Base-by-base conservation (phyloP, 495 filamentous ascomycete genomes). In the Chaetomium tenue region DNA sequence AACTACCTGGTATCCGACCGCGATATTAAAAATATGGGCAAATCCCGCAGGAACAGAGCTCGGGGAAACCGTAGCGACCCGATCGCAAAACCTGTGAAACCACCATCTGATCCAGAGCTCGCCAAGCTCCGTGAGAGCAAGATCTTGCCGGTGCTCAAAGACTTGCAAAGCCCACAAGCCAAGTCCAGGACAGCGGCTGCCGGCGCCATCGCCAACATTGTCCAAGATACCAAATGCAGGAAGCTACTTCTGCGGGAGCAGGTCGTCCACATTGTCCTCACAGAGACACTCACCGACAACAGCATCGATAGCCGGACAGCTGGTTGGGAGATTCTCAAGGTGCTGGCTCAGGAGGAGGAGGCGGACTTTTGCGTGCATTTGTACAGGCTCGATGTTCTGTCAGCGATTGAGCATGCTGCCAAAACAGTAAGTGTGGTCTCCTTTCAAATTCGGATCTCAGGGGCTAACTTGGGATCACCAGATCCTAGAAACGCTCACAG, bases 291-390 rank as follows among this genome's bases (percentile, higher is more conserved):
- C 37, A 85, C 83, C 40, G 84, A 88, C 67, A 74, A 77, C 55
- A 83, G 75, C 65, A 71, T 85, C 53, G 82, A 87, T 72, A 82
- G 83, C 59, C 76, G 82, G 47, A 81, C 83, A 28, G 81, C 83
- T 25, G 86, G 84, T 5, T 88, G 86, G 86, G 78, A 81, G 15
- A 83, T 87, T 64, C 78, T 88, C 56, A 75, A 80, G 63, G 81
- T 84, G 30, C 78, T 88, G 50, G 81, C 79, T 13, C 72, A 81
- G 63, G 82, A 85, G 62, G 86, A 88, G 66, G 84, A 86, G 61
- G 74, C 77, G 8, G 84, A 86, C 62, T 86, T 88, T 53, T 84
- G 83, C 61, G 74, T 88, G n/a, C 83, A 87, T 60, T 69, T 88
- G 59, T 87, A 79, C 63, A 73, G 86, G 56, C 74, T 82, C 39